Evolutionary conservation across 1,284 basidiomycete species (phyloP).

Genomic region (Cerrena zonata): DNA sequence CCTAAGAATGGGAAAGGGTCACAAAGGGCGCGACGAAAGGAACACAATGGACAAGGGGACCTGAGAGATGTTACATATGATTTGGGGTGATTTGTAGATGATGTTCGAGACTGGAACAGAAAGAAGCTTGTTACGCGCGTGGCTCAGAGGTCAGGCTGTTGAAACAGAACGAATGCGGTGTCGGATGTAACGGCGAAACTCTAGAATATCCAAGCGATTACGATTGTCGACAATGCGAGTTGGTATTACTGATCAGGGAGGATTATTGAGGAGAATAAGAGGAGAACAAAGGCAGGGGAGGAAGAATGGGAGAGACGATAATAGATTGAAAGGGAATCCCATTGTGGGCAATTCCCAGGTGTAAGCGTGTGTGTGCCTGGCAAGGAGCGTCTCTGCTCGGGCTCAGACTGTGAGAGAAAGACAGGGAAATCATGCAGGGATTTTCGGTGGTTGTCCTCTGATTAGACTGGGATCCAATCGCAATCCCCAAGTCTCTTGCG

Average conservation of each 20-base stretch:
- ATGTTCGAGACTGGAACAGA: too few species aligned
- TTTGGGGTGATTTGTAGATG: too few species aligned
- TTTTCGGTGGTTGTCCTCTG: too few species aligned
- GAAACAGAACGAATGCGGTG: background rate
- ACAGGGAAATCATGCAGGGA: too few species aligned
- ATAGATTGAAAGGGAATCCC: conserved; percentile 7
- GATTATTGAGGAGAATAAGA: background rate
- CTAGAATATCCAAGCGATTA: too few species aligned
- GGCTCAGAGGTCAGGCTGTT: too few species aligned
- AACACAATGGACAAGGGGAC: conserved; percentile 10
- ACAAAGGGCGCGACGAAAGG: conserved; percentile 14
- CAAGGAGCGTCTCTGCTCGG: too few species aligned
- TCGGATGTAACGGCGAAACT: background rate
- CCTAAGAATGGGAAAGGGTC: conserved; percentile 2
- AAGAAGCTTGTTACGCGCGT: background rate
- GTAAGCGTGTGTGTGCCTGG: too few species aligned
- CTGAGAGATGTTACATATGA: too few species aligned
- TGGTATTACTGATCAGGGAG: background rate
- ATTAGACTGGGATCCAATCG: too few species aligned
- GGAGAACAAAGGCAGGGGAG: background rate
- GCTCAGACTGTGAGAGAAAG: too few species aligned
- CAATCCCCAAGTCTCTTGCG: conserved; percentile 5
- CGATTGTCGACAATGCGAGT: too few species aligned
- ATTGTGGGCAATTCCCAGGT: background rate
- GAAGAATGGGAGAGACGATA: conserved; percentile 6